These are phyloP conservation scores for Penicillium parvum DNA, from an alignment of 495 filamentous ascomycete genomes.

Conservation along the genomic window DNA sequence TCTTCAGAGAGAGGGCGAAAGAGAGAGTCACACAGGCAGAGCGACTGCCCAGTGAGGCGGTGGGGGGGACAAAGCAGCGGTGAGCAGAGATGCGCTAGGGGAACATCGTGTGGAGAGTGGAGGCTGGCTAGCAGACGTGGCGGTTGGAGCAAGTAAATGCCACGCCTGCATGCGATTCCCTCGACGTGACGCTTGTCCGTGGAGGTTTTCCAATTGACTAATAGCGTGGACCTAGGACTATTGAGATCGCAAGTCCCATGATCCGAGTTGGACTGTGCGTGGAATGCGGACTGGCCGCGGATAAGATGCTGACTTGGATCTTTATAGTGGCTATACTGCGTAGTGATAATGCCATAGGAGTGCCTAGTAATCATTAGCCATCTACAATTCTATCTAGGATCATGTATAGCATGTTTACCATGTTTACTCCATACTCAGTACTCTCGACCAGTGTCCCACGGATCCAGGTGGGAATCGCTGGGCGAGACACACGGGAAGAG, in stretches of 20 bases:
- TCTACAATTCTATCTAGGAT: too few species aligned
- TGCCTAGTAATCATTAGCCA: too few species aligned
- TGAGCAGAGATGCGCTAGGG: constrained; percentile 44
- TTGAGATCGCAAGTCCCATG: constrained; percentile 9
- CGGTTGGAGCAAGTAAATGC: not conserved
- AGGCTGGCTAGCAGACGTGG: constrained; percentile 11
- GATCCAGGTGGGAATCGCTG: constrained; percentile 16
- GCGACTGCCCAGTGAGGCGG: constrained; percentile 35
- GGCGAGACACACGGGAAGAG: constrained; percentile 26
- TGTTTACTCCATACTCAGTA: not conserved
- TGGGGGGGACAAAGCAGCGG: constrained; percentile 48
- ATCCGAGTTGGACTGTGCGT: not conserved
- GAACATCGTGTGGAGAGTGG: constrained; percentile 23
- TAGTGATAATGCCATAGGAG: too few species aligned
- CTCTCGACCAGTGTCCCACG: constrained; percentile 12
- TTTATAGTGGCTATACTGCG: constrained; percentile 1
- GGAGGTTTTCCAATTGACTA: not conserved
- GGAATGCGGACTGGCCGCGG: constrained; percentile 9
- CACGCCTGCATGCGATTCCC: constrained; percentile 6
- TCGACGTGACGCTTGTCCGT: not conserved
- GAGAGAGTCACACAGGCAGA: constrained; percentile 22
- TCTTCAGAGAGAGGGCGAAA: too few species aligned
- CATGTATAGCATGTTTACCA: not conserved
- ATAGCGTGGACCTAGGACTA: not conserved
- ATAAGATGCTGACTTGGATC: constrained; percentile 13